Evolutionary conservation across 805 yeast genomes (phyloP), one percentile per base, ranked within the genome.

Genomic region (Tetrapisispora namnaoensis): DNA sequence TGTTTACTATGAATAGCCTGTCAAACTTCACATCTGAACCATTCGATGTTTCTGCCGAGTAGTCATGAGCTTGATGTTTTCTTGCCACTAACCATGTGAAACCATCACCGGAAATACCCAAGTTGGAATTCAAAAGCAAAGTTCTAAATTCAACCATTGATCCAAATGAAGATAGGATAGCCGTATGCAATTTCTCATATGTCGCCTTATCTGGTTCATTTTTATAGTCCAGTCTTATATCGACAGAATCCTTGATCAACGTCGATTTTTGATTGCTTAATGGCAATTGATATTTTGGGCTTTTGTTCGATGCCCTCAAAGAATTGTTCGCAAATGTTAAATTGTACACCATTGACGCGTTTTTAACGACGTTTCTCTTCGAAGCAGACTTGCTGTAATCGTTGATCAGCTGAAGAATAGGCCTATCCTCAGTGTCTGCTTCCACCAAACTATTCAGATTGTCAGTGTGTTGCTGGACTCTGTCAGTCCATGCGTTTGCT

Each of bases 31-130:
- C 55, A 20, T 53, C 52, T 11, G 54, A 44, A 35, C 21, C 21
- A 8, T 30, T 32, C 11, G 13, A 27, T 2, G 17, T 14, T 5
- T 24, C 17, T 3, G 14, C 30, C 9, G 49, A 34, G 32, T 44
- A 49, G n/a, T 55, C 54, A 18, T 45, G 44, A 10, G 49, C 41
- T 34, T 52, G 45, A 34, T 52, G 53, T 48, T 63, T 61, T 51
- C 72, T 68, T 10, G 91, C 95, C 21, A 89, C 82, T 18, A 93
- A 70, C 93, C 97, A 93, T 11, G 90, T 85, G 67, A 76, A 81
- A 3, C 99, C 99, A 65, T 87, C 91, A 45, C 98, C 97, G 52
- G 83, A 79, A 52, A 88, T 77, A 4, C 83, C 76, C 45, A 72
- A 68, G 11, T 91, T 87, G 1, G 93, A 80, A 50, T 78, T 76